Evolutionary conservation across 1,284 basidiomycete genomes (phyloP).

Genomic region (Coniferiporia weirii): DNA sequence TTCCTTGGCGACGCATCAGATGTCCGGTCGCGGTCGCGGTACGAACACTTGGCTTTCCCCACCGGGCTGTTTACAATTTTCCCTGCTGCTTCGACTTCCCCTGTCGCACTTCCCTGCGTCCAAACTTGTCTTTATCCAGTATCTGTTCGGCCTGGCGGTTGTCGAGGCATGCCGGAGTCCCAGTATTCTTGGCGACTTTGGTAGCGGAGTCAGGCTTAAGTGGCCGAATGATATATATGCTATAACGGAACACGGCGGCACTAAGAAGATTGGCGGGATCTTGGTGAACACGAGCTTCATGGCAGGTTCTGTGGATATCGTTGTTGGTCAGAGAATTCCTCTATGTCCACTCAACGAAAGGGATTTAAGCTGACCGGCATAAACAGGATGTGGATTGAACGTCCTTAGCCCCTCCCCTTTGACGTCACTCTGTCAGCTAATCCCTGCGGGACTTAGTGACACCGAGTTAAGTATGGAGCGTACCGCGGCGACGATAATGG

Average conservation of each 20-base stretch:
- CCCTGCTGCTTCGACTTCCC: slow-evolving; percentile 66
- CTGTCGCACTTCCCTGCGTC: slow-evolving; percentile 51
- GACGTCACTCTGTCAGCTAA: slow-evolving; percentile 73
- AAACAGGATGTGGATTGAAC: slow-evolving; percentile 87
- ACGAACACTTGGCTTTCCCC: slow-evolving; percentile 93
- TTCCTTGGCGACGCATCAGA: slow-evolving; percentile 84
- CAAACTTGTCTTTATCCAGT: slow-evolving; percentile 92
- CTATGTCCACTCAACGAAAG: not conserved
- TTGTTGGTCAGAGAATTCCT: slow-evolving; percentile 61
- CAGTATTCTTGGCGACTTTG: slow-evolving; percentile 48
- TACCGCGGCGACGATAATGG: slow-evolving; percentile 72
- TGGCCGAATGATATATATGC: slow-evolving; percentile 99
- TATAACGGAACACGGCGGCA: slow-evolving; percentile 40
- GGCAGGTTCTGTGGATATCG: slow-evolving; percentile 66
- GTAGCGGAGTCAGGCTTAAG: slow-evolving; percentile 72
- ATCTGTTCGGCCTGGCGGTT: slow-evolving; percentile 88
- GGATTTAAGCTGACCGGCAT: not conserved
- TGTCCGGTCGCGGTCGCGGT: slow-evolving; percentile 86
- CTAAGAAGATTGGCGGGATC: slow-evolving; percentile 85
- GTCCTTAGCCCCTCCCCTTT: slow-evolving; percentile 82
- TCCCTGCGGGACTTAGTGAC: slow-evolving; percentile 33
- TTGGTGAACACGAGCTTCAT: slow-evolving; percentile 86
- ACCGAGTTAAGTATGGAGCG: slow-evolving; percentile 61
- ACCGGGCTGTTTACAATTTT: slow-evolving; percentile 84
- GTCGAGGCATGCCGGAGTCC: slow-evolving; percentile 70